Conservation (phyloP, 345 rosid species). For the Jatropha curcas region DNA sequence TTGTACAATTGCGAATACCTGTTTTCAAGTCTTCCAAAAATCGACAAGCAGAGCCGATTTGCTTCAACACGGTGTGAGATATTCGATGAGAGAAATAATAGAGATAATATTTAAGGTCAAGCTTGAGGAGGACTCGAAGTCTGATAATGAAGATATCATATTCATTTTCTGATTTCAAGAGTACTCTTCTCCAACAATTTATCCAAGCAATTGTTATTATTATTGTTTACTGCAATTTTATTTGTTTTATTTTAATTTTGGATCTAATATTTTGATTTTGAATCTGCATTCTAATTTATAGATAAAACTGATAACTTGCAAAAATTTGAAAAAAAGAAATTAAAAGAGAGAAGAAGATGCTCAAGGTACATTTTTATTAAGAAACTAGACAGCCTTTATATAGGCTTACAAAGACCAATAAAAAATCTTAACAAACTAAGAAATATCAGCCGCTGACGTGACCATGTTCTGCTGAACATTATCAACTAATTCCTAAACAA, state of each 20-base stretch:
- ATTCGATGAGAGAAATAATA: conserved; percentile 81
- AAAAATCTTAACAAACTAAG: not conserved
- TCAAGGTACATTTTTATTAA: not conserved
- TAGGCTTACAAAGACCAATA: not conserved
- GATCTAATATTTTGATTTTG: too few relatives aligned
- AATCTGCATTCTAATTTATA: too few relatives aligned
- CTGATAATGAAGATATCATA: conserved; percentile 61
- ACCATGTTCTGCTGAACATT: not conserved
- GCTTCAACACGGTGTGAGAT: conserved; percentile 73
- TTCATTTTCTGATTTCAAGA: too few relatives aligned
- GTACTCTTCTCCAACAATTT: too few relatives aligned
- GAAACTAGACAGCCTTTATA: not conserved
- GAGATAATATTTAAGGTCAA: conserved; percentile 67
- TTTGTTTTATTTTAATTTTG: too few relatives aligned
- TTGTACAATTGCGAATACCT: conserved; percentile 78
- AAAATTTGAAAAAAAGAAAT: not conserved
- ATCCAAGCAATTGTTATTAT: too few relatives aligned
- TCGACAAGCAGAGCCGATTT: conserved; percentile 68
- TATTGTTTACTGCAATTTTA: too few relatives aligned
- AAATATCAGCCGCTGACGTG: not conserved
- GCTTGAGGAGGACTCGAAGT: conserved; percentile 55
- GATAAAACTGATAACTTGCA: too few relatives aligned
- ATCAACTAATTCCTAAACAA: not conserved
- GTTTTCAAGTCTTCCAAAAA: conserved; percentile 89
- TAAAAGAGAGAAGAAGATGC: not conserved